These are phyloP conservation scores for Alternaria sp. DNA, from an alignment of 2,329 filamentous ascomycete genomes.

Conservation along the genomic window DNA sequence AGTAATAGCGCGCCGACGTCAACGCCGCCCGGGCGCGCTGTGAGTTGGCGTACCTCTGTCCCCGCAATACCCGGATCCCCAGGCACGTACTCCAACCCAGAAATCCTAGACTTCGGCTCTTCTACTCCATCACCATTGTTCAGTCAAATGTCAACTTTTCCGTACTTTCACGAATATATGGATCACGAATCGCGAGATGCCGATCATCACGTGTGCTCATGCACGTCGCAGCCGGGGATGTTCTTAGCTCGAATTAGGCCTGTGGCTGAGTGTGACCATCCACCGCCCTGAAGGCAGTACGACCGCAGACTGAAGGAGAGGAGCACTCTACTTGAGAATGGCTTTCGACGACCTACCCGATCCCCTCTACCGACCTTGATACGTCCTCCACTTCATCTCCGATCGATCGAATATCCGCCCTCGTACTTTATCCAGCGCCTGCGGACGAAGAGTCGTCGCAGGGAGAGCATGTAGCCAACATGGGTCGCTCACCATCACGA, in stretches of 20 bases:
- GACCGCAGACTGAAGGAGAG: constrained; percentile 3
- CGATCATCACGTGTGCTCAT: constrained; percentile 37
- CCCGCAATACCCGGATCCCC: constrained; percentile 13
- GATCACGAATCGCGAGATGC: constrained; percentile 3
- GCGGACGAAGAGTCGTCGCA: constrained; percentile 4
- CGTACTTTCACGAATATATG: not conserved
- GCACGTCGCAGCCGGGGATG: constrained; percentile 22
- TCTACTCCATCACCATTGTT: not conserved
- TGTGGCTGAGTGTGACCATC: constrained; percentile 23
- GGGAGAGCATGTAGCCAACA: constrained; percentile 24
- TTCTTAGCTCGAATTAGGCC: constrained; percentile 21
- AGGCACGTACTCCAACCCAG: not conserved
- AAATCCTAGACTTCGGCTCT: not conserved
- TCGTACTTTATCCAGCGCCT: not conserved
- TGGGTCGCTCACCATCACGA: constrained; percentile 45
- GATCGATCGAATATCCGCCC: constrained; percentile 3
- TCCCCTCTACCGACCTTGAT: constrained; percentile 5
- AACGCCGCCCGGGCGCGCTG: constrained; percentile 1
- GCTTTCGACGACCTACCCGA: constrained; percentile 16
- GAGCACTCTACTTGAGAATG: not conserved
- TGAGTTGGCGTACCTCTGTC: constrained; percentile 16
- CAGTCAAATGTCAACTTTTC: not conserved
- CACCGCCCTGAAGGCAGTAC: constrained; percentile 8
- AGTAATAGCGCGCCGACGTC: constrained; percentile 7
- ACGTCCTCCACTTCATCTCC: constrained; percentile 10